Percentiles rank a stretch among this genome's conserved stretches.
phyloP scores from a whole-genome alignment of 495 filamentous ascomycete genomes.

The Lepraria neglecta region DNA sequence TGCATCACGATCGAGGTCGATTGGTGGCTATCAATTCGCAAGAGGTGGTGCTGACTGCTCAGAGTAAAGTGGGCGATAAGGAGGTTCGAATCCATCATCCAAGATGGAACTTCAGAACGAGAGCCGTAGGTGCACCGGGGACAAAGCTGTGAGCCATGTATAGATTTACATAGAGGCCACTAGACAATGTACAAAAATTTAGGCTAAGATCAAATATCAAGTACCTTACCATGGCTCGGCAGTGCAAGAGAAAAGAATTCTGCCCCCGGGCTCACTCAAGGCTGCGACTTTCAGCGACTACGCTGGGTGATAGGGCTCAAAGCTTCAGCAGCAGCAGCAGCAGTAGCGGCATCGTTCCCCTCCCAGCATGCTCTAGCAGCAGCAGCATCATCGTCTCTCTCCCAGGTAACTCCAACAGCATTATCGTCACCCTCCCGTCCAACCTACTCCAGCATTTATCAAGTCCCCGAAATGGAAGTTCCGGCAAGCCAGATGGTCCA shows the following conservation, averaged over 20 bases:
- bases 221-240: too few species aligned
- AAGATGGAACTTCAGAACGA: constrained; percentile 48
- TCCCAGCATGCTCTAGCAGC: neutral
- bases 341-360: neutral
- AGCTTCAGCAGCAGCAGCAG: neutral
- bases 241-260: too few species aligned
- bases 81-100: constrained; percentile 50
- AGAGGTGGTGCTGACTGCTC: constrained; percentile 48
- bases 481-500: neutral
- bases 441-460: neutral
- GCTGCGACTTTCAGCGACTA: neutral
- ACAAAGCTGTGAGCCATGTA: constrained; percentile 15
- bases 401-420: neutral
- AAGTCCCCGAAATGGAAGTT: neutral
- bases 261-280: neutral
- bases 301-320: neutral
- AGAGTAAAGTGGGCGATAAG: constrained; percentile 32
- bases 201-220: too few species aligned
- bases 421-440: neutral
- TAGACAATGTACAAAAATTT: too few species aligned
- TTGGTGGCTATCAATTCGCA: constrained; percentile 42
- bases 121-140: constrained; percentile 24
- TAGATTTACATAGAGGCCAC: neutral
- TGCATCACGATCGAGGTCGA: constrained; percentile 46
- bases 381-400: too few species aligned